Percentiles rank a stretch among this genome's conserved stretches.
These are phyloP conservation scores for Protomyces inouyei DNA, from an alignment of 1,139 yeast genomes.

Conservation along the genomic window DNA sequence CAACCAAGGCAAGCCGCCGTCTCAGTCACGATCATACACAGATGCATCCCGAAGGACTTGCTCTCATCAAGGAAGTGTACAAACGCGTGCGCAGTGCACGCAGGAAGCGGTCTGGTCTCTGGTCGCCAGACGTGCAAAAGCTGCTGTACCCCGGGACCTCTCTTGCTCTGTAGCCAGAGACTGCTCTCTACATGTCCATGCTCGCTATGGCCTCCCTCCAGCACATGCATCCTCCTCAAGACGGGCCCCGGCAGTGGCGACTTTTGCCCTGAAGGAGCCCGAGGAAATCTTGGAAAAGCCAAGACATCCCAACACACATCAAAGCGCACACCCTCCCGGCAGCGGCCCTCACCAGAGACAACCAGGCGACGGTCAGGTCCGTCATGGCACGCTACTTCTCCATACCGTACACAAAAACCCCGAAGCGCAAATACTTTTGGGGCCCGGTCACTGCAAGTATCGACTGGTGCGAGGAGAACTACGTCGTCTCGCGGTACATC, in stretches of 20 bases:
- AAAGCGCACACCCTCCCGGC: too few species aligned
- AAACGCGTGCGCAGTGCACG: neutral
- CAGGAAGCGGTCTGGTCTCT: neutral
- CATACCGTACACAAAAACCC: constrained; percentile 5
- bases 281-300: too few species aligned
- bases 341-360: too few species aligned
- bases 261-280: too few species aligned
- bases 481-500: constrained; percentile 72
- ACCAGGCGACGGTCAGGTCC: neutral
- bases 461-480: constrained; percentile 96
- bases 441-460: constrained; percentile 48
- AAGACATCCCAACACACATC: too few species aligned
- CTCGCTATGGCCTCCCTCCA: neutral
- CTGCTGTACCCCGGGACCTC: neutral
- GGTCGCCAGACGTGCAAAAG: neutral
- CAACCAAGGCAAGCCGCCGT: neutral
- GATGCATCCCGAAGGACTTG: neutral
- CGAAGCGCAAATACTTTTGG: constrained; percentile 15
- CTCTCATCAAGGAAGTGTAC: neutral
- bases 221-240: neutral
- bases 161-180: neutral
- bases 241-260: neutral
- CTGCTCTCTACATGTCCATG: neutral
- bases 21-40: neutral
- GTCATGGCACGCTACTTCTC: constrained; percentile 2